These are phyloP conservation scores for Penicillium rolfsii DNA, from an alignment of 2,329 filamentous ascomycete genomes.

Conservation along the genomic window DNA sequence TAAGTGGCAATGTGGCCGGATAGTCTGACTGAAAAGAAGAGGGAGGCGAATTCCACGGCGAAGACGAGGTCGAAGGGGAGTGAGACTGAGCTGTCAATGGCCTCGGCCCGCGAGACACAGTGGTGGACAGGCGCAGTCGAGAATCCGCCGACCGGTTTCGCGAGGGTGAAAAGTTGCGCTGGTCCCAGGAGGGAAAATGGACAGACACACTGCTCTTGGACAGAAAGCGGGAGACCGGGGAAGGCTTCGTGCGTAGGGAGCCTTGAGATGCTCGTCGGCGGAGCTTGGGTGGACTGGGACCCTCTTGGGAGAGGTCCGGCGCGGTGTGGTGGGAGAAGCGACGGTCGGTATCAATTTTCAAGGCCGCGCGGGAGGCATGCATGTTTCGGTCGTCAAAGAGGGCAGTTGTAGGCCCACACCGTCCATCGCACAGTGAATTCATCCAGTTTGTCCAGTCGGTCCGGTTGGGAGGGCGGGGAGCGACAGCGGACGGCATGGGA, in stretches of 20 bases:
- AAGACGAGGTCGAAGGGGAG: constrained; percentile 21
- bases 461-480: constrained; percentile 22
- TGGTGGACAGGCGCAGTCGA: constrained; percentile 40
- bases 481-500: constrained; percentile 24
- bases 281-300: constrained; percentile 31
- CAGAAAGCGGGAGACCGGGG: constrained; percentile 41
- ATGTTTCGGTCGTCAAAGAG: constrained; percentile 34
- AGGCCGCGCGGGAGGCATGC: constrained; percentile 31
- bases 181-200: constrained; percentile 58
- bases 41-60: constrained; percentile 32
- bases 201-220: constrained; percentile 45
- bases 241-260: constrained; percentile 40
- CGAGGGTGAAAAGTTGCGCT: constrained; percentile 44
- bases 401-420: constrained; percentile 30
- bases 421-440: constrained; percentile 41
- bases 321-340: constrained; percentile 29
- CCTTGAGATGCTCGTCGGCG: constrained; percentile 44
- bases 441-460: constrained; percentile 39
- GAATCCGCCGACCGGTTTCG: constrained; percentile 35
- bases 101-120: constrained; percentile 38
- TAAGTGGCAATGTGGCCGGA: constrained; percentile 43
- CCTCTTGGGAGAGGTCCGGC: constrained; percentile 16
- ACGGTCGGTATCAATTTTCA: constrained; percentile 28
- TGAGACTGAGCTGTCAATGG: constrained; percentile 32
- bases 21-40: constrained; percentile 34